Evolutionary conservation across 257 asterid genomes (phyloP), one percentile per base, ranked within the genome.

Genomic region (Solanum boliviense): DNA sequence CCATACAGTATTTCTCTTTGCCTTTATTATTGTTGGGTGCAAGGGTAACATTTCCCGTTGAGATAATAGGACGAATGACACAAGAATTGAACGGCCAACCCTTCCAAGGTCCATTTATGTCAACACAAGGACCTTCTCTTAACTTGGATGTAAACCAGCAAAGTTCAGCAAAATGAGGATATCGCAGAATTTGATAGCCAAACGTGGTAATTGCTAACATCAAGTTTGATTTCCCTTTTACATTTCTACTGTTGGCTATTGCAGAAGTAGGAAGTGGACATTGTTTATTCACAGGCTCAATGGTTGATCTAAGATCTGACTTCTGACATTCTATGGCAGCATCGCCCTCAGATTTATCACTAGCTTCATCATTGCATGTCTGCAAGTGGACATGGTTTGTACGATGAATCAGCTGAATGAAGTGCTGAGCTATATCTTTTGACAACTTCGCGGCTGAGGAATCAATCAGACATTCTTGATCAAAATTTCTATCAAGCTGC

Each of bases 21-120:
- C 87, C 91, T 91, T 89, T 95, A 88, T 83, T 82, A 88, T 86
- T 90, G 91, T 86, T 87, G 34, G 93, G 87, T 65, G 92, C 86
- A 87, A 88, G 90, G 85, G 89, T 67, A 89, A 86, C 91, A 88
- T 90, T 92, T 75, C 92, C 94, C 4, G 76, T 31, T 25, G 95
- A 88, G 90, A 88, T 90, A 87, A 85, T 78, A 31, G 99, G 96
- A 35, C 97, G 96, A 89, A 92, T 89, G 85, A 97, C 94, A 88
- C 99, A 97, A 71, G 99, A 91, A 91, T 95, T 96, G 88, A 96
- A 96, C 67, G 99, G 99, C 99, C 99, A 97, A 70, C 98, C 96
- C 91, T 92, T 97, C 99, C 97, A 96, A 20, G 95, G 95, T 35
- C 99, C 99, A 46, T 86, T 88, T 35, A 95, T 88, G 68, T 91